These are phyloP conservation scores for Tolypocladium sp. DNA, from an alignment of 2,329 filamentous ascomycete genomes.

Conservation along the genomic window DNA sequence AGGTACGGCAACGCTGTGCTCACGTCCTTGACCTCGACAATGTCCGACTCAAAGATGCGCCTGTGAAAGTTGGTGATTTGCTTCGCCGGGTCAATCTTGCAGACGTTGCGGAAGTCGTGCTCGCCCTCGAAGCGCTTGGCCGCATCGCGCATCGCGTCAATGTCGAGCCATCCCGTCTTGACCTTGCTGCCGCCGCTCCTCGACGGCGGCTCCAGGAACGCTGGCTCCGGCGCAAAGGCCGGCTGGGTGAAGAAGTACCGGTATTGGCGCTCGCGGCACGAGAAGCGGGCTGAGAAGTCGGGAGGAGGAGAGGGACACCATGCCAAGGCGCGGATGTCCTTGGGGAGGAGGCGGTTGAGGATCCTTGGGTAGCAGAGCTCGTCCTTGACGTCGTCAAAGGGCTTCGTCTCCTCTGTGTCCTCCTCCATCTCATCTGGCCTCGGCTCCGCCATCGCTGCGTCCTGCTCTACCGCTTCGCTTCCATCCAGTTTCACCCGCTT, in stretches of 20 bases:
- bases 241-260: conserved; percentile 98
- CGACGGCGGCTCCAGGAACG: conserved; percentile 11
- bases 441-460: not conserved
- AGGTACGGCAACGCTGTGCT: conserved; percentile 49
- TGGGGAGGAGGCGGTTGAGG: conserved; percentile 78
- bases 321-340: conserved; percentile 82
- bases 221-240: conserved; percentile 58
- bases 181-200: conserved; percentile 5
- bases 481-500: conserved; percentile 14
- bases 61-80: conserved; percentile 78
- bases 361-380: conserved; percentile 78
- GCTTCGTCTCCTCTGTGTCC: conserved; percentile 7
- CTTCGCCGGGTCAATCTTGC: conserved; percentile 85
- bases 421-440: conserved; percentile 4
- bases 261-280: conserved; percentile 84
- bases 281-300: conserved; percentile 84
- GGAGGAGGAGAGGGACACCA: conserved; percentile 81
- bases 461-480: conserved; percentile 12
- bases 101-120: conserved; percentile 96
- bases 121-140: conserved; percentile 71
- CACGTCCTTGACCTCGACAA: conserved; percentile 57
- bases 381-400: conserved; percentile 61
- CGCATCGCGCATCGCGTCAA: conserved; percentile 75
- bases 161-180: conserved; percentile 73
- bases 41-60: conserved; percentile 69